Evolutionary conservation across 2,329 filamentous ascomycete genomes (phyloP), one percentile per base, ranked within the genome.

Genomic region (Hysterium pulicare): DNA sequence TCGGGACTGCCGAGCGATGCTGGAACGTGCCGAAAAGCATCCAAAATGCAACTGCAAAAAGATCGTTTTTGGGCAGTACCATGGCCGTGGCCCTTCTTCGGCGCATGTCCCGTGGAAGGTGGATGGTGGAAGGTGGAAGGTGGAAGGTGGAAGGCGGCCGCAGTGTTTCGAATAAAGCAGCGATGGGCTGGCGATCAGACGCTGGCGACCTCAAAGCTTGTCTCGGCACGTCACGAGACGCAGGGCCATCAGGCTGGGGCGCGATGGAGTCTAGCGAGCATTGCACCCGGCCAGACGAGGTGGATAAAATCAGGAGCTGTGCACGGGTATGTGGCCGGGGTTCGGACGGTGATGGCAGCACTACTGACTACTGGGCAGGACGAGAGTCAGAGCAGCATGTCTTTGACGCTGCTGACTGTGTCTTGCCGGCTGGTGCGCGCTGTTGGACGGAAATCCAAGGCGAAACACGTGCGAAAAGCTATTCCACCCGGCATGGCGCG

Each of bases 101-200:
- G n/a, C n/a, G n/a, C n/a, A n/a, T n/a, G n/a, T n/a, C n/a, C n/a
- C n/a, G n/a, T n/a, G n/a, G n/a, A n/a, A n/a, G n/a, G n/a, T n/a
- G n/a, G n/a, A n/a, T n/a, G n/a, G n/a, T n/a, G n/a, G n/a, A n/a
- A n/a, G n/a, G n/a, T n/a, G n/a, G n/a, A n/a, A n/a, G n/a, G n/a
- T n/a, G n/a, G n/a, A n/a, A n/a, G n/a, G 24, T 28, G 24, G 15
- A 7, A 7, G 33, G 15, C 33, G 21, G 33, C 5, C 11, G 17
- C 17, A 19, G 34, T 22, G 34, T 37, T 37, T 37, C 34, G 34
- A 22, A 50, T 41, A 40, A 26, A 44, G 41, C 48, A 48, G 42
- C 40, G 41, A 40, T 30, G 33, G 33, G 22, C 38, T 48, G 57
- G 47, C 49, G 54, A 59, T 59, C 56, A 50, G 55, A 57, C 57